Evolutionary conservation across 345 rosid genomes (phyloP), one percentile per base, ranked within the genome.

Genomic region (Jatropha curcas): DNA sequence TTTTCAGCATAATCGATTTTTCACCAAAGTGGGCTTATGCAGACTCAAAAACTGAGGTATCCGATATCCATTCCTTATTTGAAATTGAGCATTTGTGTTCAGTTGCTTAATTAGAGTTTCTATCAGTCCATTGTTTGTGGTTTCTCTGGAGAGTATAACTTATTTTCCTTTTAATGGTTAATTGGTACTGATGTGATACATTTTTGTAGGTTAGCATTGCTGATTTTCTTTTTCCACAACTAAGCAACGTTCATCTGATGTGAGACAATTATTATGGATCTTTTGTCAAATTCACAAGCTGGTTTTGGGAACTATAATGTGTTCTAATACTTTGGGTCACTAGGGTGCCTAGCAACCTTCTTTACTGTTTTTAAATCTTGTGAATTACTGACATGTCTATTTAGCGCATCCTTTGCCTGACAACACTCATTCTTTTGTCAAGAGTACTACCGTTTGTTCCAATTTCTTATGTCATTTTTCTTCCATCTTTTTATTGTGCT

Each of bases 1-100:
- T 85, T 68, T 93, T 90, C 82, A 91, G 92, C 81, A 90, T 93
- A 61, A 75, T 76, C 62, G 90, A 91, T 72, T 87, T 86, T 80
- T 85, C 92, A 39, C 98, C 98, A 5, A 91, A 93, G 74, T 86
- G 90, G 88, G 84, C 91, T 20, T 84, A 81, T 41, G 51, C 82
- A 66, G 88, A 87, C 60, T 75, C 89, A 39, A 92, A 89, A 80
- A 83, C 82, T 60, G 90, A 91, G 98, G 98, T 92, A 85, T 63
- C 8, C 12, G 8, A 25, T 73, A 25, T 39, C 16, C 7, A 1
- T 65, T 31, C 46, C n/a, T 58, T 37, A 48, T 41, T 50, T 53
- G 4, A 9, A 28, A 37, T 56, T 17, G 10, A 34, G 39, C 62
- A 69, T 53, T 46, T 61, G 19, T 13, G 43, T 53, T 39, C 43